A percentile compares a stretch with the other conserved stretches of the same genome.
Evolutionary conservation across 1,284 basidiomycete species (phyloP).

Genomic region (Retiboletus fuscus): DNA sequence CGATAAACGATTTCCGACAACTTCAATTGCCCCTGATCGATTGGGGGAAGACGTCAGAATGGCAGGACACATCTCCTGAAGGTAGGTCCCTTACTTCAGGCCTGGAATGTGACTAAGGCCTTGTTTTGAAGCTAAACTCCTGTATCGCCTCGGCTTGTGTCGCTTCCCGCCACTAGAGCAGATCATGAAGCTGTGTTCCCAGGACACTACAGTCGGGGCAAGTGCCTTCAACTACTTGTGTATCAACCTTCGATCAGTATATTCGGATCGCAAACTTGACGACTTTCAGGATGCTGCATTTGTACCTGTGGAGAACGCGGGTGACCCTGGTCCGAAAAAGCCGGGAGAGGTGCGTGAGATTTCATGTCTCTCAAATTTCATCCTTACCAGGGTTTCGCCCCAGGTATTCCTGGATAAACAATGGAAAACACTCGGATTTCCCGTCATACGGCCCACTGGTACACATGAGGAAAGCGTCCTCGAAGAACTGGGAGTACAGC

Average conservation of each 20-base stretch:
- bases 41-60: conserved; percentile 74
- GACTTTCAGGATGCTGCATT: conserved; percentile 70
- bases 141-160: conserved; percentile 81
- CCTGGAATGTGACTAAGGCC: background rate
- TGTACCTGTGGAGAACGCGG: conserved; percentile 75
- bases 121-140: conserved; percentile 48
- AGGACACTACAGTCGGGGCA: conserved; percentile 57
- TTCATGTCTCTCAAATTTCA: background rate
- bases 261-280: conserved; percentile 68
- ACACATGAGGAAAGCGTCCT: conserved; percentile 60
- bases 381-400: background rate
- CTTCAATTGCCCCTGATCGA: conserved; percentile 85
- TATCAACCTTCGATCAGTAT: conserved; percentile 70
- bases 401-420: conserved; percentile 79
- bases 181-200: conserved; percentile 73
- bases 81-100: background rate
- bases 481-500: conserved; percentile 75
- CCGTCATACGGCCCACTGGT: conserved; percentile 66
- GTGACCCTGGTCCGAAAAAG: conserved; percentile 63
- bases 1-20: conserved; percentile 74
- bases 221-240: conserved; percentile 81
- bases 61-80: conserved; percentile 58
- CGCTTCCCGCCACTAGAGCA: conserved; percentile 75
- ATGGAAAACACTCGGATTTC: conserved; percentile 81
- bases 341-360: conserved; percentile 68